Evolutionary conservation across 2,329 filamentous ascomycete species (phyloP).

Genomic region (Aspergillus awamori): DNA sequence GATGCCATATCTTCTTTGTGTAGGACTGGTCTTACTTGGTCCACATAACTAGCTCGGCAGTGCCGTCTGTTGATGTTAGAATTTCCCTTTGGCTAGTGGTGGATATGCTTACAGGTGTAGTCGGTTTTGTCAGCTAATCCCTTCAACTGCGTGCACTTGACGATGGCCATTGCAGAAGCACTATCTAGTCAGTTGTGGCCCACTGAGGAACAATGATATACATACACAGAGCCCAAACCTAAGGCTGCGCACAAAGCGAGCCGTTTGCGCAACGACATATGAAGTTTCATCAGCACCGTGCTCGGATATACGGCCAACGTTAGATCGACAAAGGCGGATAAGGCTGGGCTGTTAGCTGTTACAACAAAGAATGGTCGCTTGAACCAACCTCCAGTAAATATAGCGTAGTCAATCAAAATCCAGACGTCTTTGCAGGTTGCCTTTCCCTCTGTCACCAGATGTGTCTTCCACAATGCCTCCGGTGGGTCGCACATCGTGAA

Average conservation of each 20-base stretch:
- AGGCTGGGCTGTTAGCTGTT: constrained; percentile 18
- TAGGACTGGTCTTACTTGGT: constrained; percentile 38
- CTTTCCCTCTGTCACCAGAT: constrained; percentile 29
- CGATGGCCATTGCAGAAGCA: constrained; percentile 36
- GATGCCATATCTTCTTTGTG: background rate
- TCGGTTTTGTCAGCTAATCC: constrained; percentile 31
- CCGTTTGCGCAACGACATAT: constrained; percentile 36
- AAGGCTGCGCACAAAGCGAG: constrained; percentile 32
- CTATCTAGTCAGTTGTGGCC: constrained; percentile 25
- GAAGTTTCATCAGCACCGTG: constrained; percentile 35
- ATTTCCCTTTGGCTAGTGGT: background rate
- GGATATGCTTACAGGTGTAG: constrained; percentile 29
- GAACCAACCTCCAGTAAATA: constrained; percentile 43
- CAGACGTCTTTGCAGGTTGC: constrained; percentile 40
- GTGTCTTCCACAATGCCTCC: constrained; percentile 43
- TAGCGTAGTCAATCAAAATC: constrained; percentile 43
- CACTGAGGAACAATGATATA: background rate
- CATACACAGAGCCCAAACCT: constrained; percentile 37
- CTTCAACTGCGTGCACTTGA: constrained; percentile 37
- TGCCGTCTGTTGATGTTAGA: constrained; percentile 31
- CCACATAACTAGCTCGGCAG: constrained; percentile 51
- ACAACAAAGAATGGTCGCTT: background rate
- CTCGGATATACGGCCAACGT: constrained; percentile 38
- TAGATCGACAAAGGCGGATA: constrained; percentile 38
- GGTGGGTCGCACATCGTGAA: constrained; percentile 49